phyloP scores from a whole-genome alignment of 1,284 basidiomycete genomes.

The Ceratobasidium sp. region DNA sequence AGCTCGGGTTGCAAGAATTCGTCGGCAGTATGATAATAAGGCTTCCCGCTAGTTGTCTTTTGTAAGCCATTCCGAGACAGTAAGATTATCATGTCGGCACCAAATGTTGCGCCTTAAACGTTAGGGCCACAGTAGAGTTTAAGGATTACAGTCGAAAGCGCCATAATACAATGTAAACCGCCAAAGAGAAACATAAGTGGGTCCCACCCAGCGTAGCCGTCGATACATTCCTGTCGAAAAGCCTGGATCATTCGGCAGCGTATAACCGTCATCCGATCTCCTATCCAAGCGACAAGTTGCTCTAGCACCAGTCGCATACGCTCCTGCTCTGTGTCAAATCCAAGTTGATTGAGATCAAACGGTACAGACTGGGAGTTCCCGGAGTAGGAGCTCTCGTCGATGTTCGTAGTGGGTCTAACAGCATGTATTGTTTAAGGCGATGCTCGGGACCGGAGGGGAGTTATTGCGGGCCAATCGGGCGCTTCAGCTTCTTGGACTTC shows the following conservation, averaged over 20 bases:
- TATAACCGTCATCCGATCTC: too few relatives aligned
- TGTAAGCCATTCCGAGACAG: neutral
- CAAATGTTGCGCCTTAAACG: neutral
- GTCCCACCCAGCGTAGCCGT: too few relatives aligned
- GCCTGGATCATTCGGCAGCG: too few relatives aligned
- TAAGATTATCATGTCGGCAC: neutral
- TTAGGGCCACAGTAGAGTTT: too few relatives aligned
- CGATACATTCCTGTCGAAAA: too few relatives aligned
- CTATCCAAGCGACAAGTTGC: neutral
- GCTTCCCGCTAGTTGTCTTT: conserved; percentile 3
- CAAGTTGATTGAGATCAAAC: neutral
- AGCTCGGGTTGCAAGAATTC: conserved; percentile 5
- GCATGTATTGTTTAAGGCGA: conserved; percentile 3
- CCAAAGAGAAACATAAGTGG: too few relatives aligned
- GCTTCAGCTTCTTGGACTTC: conserved; percentile 8
- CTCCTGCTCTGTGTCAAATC: neutral
- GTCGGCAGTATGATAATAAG: neutral
- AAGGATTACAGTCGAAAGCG: too few relatives aligned
- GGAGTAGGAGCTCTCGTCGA: conserved; percentile 2
- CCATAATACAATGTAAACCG: too few relatives aligned
- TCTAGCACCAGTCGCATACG: neutral
- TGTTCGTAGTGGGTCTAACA: conserved; percentile 19
- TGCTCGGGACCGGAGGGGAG: neutral
- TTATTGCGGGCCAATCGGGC: conserved; percentile 11
- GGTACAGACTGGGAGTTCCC: conserved; percentile 18